Evolutionary conservation across 164 flowering plant genomes (phyloP).

Genomic region (Paratinospora sagittata): DNA sequence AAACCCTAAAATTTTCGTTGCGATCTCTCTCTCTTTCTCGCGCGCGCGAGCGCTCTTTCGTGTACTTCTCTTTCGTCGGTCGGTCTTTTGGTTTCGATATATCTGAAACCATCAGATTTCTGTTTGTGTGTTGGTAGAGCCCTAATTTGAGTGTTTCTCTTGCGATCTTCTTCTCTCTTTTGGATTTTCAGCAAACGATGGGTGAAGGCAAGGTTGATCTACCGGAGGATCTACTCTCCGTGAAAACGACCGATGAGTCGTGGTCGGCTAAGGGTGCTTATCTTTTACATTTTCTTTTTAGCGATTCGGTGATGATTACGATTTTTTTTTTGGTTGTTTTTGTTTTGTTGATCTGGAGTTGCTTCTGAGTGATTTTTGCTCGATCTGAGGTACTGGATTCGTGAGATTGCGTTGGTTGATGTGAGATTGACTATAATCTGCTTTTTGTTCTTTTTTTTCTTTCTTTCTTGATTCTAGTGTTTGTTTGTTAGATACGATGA

Average conservation of each 20-base stretch:
- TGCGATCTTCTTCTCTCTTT: slow-evolving; percentile 3
- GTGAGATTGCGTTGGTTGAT: background rate
- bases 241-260: slow-evolving; percentile 41
- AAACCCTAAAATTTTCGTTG: background rate
- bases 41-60: no score
- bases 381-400: background rate
- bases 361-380: background rate
- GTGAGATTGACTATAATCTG: background rate
- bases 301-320: background rate
- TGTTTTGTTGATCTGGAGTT: slow-evolving; percentile 2
- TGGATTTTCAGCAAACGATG: slow-evolving; percentile 29
- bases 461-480: background rate
- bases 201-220: slow-evolving; percentile 63
- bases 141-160: slow-evolving; percentile 8
- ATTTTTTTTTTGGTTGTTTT: background rate
- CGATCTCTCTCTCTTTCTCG: slow-evolving; percentile 14
- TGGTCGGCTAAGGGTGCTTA: slow-evolving; percentile 48
- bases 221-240: slow-evolving; percentile 64
- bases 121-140: background rate
- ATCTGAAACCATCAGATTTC: slow-evolving; percentile 6
- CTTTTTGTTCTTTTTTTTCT: background rate
- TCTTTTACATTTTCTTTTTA: background rate
- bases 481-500: background rate
- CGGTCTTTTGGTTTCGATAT: background rate
- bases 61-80: no score